These are phyloP conservation scores for Ustilago esculenta DNA, from an alignment of 1,284 basidiomycete genomes.

Conservation along the genomic window DNA sequence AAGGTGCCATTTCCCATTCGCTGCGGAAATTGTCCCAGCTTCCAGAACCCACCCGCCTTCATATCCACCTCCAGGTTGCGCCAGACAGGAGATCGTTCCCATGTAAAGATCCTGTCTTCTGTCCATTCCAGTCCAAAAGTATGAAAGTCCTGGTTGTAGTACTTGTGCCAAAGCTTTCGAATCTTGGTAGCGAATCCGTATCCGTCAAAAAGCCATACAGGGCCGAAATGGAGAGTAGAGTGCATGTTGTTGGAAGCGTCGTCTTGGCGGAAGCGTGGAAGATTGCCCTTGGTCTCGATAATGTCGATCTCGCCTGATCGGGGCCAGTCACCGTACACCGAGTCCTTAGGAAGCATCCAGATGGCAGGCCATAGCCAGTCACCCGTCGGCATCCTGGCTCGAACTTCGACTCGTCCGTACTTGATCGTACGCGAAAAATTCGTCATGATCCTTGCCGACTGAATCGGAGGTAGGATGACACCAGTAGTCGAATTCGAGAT, in stretches of 20 bases:
- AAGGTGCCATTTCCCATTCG: constrained; percentile 77
- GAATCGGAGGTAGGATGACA: constrained; percentile 78
- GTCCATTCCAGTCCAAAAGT: constrained; percentile 84
- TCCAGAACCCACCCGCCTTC: constrained; percentile 75
- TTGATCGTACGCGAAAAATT: constrained; percentile 73
- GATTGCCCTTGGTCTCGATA: constrained; percentile 72
- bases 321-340: constrained; percentile 82
- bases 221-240: constrained; percentile 84
- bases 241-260: constrained; percentile 74
- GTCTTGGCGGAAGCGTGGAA: constrained; percentile 74
- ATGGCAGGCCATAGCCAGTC: constrained; percentile 84
- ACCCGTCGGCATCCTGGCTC: constrained; percentile 77
- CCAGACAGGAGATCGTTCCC: constrained; percentile 76
- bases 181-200: constrained; percentile 77
- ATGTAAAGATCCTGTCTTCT: constrained; percentile 75
- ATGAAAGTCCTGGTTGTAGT: constrained; percentile 78
- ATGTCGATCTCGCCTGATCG: constrained; percentile 80
- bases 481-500: constrained; percentile 67
- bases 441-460: constrained; percentile 80
- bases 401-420: constrained; percentile 84
- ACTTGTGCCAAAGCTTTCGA: constrained; percentile 75
- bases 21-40: constrained; percentile 78
- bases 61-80: constrained; percentile 72
- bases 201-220: constrained; percentile 71
- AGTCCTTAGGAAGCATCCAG: constrained; percentile 80